Base-by-base conservation (phyloP, 805 yeast species). In the Jamesozyma gamospora region DNA sequence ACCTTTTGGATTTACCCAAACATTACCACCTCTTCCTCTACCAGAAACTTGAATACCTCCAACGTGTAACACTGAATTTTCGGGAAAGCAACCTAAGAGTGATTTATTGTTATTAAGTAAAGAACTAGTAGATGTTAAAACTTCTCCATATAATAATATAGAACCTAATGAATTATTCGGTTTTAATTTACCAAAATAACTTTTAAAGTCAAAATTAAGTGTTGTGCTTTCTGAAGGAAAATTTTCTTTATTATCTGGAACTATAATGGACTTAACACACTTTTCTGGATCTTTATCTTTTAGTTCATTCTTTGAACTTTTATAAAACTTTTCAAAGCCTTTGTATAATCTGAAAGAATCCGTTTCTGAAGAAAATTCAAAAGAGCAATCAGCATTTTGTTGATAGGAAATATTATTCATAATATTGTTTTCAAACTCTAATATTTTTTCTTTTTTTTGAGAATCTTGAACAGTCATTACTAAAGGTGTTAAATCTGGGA, bases 1-100 rank as follows among this genome's bases (percentile, higher is more conserved):
- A 10, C 99, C 99, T 18, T 73, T 70, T 3, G 99, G 99, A 49
- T 85, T 88, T 18, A 92, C 80, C 98, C 98, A 92, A 2, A 77
- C 79, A 48, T 92, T 92, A 1, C 92, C 94, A 13, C 96, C 94
- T 41, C 99, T 74, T 2, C 99, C 99, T 36, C 90, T 70, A 1
- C 98, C 99, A 0, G 86, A 73, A 1, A 85, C 79, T 59, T 92
- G 99, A 3, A 82, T 74, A 1, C 88, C 79, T 0, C 94, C 96
- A 3, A 78, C 70, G 40, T 54, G 58, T 7, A 60, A 43, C 32
- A 49, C 40, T 0, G 61, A 42, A 29, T 48, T 54, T 16, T 51
- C 44, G 8, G 64, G 64, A 10, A 79, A 59, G 1, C 77, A 66
- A 7, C 69, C 62, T 40, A 90, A 59, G 28, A 85, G 54, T 11